These are phyloP conservation scores for Talaromyces amestolkiae DNA, from an alignment of 2,329 filamentous ascomycete genomes.

Conservation along the genomic window DNA sequence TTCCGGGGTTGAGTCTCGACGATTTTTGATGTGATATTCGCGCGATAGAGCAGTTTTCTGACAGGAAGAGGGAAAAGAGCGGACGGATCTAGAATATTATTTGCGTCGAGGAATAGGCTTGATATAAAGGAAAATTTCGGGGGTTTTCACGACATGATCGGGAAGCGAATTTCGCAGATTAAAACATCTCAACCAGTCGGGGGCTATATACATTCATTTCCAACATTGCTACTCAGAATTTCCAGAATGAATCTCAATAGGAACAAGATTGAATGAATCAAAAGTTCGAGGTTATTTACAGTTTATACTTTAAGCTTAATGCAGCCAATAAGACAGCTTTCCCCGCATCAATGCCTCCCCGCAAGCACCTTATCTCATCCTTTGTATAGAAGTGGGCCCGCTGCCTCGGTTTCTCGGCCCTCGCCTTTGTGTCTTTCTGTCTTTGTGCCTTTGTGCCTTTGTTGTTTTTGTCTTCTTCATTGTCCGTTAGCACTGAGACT, in stretches of 20 bases:
- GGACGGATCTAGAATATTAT: neutral
- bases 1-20: neutral
- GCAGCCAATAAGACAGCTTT: neutral
- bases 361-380: neutral
- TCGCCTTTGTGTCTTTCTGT: neutral
- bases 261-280: neutral
- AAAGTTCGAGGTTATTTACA: neutral
- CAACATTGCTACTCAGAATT: neutral
- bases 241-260: neutral
- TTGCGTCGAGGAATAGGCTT: neutral
- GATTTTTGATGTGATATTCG: neutral
- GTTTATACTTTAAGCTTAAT: neutral
- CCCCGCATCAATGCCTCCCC: neutral
- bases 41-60: neutral
- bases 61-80: neutral
- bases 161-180: neutral
- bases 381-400: neutral
- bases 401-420: neutral
- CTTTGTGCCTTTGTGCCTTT: neutral
- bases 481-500: neutral
- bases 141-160: neutral
- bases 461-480: neutral
- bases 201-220: too few relatives aligned
- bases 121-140: neutral
- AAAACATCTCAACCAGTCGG: neutral